Base-by-base conservation (phyloP, 148 eudicot species). In the Hydrangea macrophylla region DNA sequence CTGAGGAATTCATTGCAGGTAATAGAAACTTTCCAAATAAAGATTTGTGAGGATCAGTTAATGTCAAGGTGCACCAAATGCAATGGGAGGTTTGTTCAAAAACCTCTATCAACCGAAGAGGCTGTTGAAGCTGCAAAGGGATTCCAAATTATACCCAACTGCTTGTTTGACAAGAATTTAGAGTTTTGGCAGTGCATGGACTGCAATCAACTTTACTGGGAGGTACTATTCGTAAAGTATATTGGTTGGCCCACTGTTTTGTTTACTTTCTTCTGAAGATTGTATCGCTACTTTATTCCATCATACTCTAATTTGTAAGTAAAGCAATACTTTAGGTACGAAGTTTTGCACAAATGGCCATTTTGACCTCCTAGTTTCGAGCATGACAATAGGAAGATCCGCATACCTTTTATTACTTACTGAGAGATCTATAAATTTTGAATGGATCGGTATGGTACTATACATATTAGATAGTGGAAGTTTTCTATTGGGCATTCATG, bases 31-130 rank as follows among this genome's bases (percentile, higher is more conserved):
- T 93, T 93, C 64, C 76, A 88, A 57, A 71, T 93, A 60, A 82
- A 85, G 42, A 84, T 93, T 59, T 86, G 84, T 31, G 96, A 93
- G 81, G 86, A 86, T 63, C 86, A 78, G 66, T 79, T 93, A 9
- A 90, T 93, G 98, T 90, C 96, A 57, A 90, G 98, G 72, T 93
- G 98, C 84, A 81, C 96, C 18, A 93, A 93, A 74, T 93, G 98
- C 85, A 90, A 90, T 63, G 98, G 98, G 54, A 85, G 56, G 64
- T 93, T 93, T 76, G 85, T 93, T 73, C 95, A 93, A 69, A 90
- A 83, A 77, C 98, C 96, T 32, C 77, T 93, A 25, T 55, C 96
- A 65, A 88, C 92, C 22, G 90, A 84, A 70, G 98, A 93, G 80
- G 98, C 98, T 68, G 55, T 88, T 62, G 89, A 90, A 84, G 96